A percentile compares a stretch with the other conserved stretches of the same genome.
These are phyloP conservation scores for Scheffersomyces parashehatae DNA, from an alignment of 1,139 yeast species.

Conservation along the genomic window DNA sequence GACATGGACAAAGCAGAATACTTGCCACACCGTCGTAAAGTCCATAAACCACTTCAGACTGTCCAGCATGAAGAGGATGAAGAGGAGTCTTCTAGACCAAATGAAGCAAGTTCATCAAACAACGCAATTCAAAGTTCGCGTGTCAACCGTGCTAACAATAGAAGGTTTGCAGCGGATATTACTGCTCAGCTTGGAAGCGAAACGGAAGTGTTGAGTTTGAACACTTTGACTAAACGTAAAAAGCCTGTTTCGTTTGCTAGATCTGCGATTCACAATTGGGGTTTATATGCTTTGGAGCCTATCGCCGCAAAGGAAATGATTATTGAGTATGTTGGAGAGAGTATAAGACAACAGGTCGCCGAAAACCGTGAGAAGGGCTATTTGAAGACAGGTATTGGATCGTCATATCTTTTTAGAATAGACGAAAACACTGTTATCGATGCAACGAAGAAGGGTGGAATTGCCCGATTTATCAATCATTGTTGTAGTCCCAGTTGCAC, in stretches of 20 bases:
- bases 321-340: slow-evolving; percentile 97
- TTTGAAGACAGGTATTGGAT: slow-evolving; percentile 89
- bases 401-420: slow-evolving; percentile 86
- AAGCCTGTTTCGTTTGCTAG: slow-evolving; percentile 95
- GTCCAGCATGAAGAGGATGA: slow-evolving; percentile 60
- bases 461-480: slow-evolving; percentile 94
- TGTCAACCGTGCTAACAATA: slow-evolving; percentile 82
- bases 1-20: slow-evolving; percentile 75
- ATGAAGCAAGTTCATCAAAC: slow-evolving; percentile 4
- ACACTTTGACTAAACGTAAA: slow-evolving; percentile 80
- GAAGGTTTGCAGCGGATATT: slow-evolving; percentile 89
- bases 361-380: slow-evolving; percentile 89
- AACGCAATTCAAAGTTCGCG: slow-evolving; percentile 64
- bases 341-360: slow-evolving; percentile 91
- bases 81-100: slow-evolving; percentile 4
- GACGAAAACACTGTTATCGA: slow-evolving; percentile 95
- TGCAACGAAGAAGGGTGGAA: slow-evolving; percentile 96
- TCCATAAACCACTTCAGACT: slow-evolving; percentile 56
- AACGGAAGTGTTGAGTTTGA: slow-evolving; percentile 75
- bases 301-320: slow-evolving; percentile 96
- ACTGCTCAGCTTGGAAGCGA: slow-evolving; percentile 83
- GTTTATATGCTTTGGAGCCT: slow-evolving; percentile 90
- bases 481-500: slow-evolving; percentile 98
- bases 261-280: slow-evolving; percentile 98
- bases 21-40: slow-evolving; percentile 69